Percentiles rank a stretch among this genome's conserved stretches.
Evolutionary conservation across 805 yeast genomes (phyloP).

Genomic region (Spathaspora passalidarum): DNA sequence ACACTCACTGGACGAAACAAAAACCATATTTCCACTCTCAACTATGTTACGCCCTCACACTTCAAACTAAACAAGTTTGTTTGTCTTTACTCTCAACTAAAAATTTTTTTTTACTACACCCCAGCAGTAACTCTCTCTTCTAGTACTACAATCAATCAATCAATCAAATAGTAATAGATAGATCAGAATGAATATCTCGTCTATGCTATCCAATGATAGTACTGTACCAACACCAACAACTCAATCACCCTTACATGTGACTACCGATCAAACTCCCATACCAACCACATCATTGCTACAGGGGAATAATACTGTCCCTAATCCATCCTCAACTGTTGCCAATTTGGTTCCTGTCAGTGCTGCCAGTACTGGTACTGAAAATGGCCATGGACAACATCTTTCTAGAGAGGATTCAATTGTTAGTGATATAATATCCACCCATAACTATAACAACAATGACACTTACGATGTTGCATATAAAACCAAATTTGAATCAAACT

Average conservation of each 20-base stretch:
- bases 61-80: not conserved
- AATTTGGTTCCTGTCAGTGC: not conserved
- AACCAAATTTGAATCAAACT: constrained; percentile 5
- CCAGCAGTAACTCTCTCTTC: not conserved
- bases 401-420: constrained; percentile 1
- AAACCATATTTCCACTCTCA: not conserved
- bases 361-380: not conserved
- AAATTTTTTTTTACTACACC: not conserved
- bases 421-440: constrained; percentile 3
- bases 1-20: not conserved
- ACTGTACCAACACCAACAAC: constrained; percentile 1
- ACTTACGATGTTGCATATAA: constrained; percentile 4
- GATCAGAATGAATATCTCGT: constrained; percentile 29
- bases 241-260: not conserved
- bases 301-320: not conserved
- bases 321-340: not conserved
- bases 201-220: constrained; percentile 31
- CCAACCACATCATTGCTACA: not conserved
- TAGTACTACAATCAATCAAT: not conserved
- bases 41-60: not conserved
- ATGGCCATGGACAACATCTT: not conserved
- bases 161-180: not conserved
- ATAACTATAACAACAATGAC: not conserved
- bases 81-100: not conserved
- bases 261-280: constrained; percentile 1